Evolutionary conservation across 148 eudicot species (phyloP), one percentile per base, ranked within the genome.

Genomic region (Cornus controversa): DNA sequence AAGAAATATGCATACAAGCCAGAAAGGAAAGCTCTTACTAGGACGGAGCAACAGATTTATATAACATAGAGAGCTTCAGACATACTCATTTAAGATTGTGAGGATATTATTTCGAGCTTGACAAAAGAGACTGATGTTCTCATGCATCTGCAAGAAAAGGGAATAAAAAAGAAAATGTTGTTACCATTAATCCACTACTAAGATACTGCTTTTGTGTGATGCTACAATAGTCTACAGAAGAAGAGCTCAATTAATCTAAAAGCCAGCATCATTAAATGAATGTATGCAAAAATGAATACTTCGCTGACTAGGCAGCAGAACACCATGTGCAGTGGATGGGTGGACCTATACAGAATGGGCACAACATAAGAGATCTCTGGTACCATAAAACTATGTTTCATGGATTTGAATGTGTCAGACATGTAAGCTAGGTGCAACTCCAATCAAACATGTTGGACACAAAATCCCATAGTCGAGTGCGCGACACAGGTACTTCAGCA

Each of bases 81-180:
- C 91, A 20, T 93, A 93, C 99, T 92, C 96, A 68, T 91, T 93
- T 86, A 93, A 63, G 79, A 93, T 83, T 74, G 88, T 82, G 26
- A 82, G 54, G 65, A 91, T 82, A 80, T 90, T 93, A 31, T 84
- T 86, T 53, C 92, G 89, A 69, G 91, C 94, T 87, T 93, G 92
- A 85, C 86, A 84, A 77, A 93, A 87, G 81, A 93, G 89, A 81
- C 67, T 76, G 62, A 89, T 80, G 85, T 93, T 93, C 25, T 93
- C 97, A 64, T 95, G 93, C 77, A 90, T 58, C 97, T 94, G 87
- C 82, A 86, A 70, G 67, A 66, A 75, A 78, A 81, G 40, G 75
- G 50, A 76, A 69, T 24, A 70, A 75, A 18, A 75, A 25, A 11
- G 72, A 70, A 25, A 7, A 70, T 24, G 37, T 62, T 25, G 26